Conservation (phyloP, 2,329 filamentous ascomycete species). For the Verticillium nonalfalfae region DNA sequence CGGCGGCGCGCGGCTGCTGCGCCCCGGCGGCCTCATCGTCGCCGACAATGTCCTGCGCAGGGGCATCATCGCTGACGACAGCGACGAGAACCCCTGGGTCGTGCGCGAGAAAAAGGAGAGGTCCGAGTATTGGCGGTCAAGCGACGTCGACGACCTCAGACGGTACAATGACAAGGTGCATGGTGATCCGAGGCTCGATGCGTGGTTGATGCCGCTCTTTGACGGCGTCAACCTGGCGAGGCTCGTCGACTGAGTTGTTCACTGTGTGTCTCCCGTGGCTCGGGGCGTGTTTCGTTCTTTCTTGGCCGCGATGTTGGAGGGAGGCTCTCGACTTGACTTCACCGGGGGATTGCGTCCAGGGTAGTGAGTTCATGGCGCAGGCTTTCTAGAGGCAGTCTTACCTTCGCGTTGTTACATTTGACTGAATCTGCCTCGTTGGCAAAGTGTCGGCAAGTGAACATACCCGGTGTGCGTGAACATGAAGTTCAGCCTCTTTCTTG, state of each 20-base stretch:
- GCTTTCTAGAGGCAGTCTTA: too few species aligned
- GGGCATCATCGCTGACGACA: constrained; percentile 36
- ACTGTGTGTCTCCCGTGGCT: too few species aligned
- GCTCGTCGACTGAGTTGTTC: constrained; percentile 21
- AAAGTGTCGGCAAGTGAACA: too few species aligned
- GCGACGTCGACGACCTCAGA: constrained; percentile 11
- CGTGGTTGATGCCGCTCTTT: constrained; percentile 33
- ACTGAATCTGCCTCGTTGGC: too few species aligned
- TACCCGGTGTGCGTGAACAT: too few species aligned
- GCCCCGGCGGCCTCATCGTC: constrained; percentile 42
- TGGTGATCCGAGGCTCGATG: constrained; percentile 27
- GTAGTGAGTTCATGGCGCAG: too few species aligned
- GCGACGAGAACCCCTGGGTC: constrained; percentile 9
- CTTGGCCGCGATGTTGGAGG: too few species aligned
- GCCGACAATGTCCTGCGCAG: constrained; percentile 47
- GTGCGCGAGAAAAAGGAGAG: constrained; percentile 6
- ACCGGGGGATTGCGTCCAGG: too few species aligned
- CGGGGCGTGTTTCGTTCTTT: too few species aligned
- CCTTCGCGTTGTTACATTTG: too few species aligned
- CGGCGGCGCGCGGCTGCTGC: constrained; percentile 31
- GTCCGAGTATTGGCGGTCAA: constrained; percentile 11
- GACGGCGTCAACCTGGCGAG: constrained; percentile 34
- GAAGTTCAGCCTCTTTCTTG: too few species aligned
- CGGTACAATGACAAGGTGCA: constrained; percentile 14
- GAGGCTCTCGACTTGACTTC: too few species aligned